Evolutionary conservation across 208 protist genomes (phyloP).

Genomic region (Trichomonas gallinae): DNA sequence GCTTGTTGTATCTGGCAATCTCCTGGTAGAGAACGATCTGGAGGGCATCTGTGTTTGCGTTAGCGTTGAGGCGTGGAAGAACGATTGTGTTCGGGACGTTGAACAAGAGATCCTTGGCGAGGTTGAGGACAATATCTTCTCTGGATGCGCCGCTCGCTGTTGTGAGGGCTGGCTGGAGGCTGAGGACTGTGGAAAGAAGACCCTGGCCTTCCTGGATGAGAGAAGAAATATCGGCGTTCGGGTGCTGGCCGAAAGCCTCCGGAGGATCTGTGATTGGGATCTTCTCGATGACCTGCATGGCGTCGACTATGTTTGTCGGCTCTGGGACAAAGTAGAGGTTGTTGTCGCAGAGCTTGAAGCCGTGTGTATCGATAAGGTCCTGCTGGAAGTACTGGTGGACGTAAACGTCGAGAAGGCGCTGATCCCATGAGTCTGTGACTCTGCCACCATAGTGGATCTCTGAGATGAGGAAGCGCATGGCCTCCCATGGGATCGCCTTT

Average conservation of each 20-base stretch:
- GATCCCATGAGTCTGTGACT: constrained; percentile 91
- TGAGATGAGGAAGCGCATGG: constrained; percentile 87
- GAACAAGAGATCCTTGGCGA: constrained; percentile 39
- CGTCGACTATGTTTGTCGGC: constrained; percentile 54
- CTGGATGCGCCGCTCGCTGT: constrained; percentile 21
- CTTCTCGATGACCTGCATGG: constrained; percentile 69
- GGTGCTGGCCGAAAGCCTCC: constrained; percentile 90
- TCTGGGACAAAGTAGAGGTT: constrained; percentile 24
- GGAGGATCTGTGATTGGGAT: constrained; percentile 76
- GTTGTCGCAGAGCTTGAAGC: neutral
- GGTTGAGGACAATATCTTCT: constrained; percentile 31
- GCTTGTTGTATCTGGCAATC: constrained; percentile 80
- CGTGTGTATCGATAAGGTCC: neutral
- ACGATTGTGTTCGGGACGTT: constrained; percentile 54
- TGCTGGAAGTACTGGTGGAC: constrained; percentile 75
- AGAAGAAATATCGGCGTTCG: constrained; percentile 87
- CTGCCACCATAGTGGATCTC: constrained; percentile 91
- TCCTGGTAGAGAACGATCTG: constrained; percentile 88
- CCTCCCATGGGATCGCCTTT: constrained; percentile 70
- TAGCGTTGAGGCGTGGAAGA: constrained; percentile 65
- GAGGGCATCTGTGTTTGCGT: constrained; percentile 67
- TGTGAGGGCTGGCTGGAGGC: constrained; percentile 58
- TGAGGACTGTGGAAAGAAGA: constrained; percentile 77
- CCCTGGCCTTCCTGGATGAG: constrained; percentile 70
- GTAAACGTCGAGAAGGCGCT: constrained; percentile 82